Evolutionary conservation across 306 rosid genomes (phyloP).

Genomic region (Arachis stenosperma): DNA sequence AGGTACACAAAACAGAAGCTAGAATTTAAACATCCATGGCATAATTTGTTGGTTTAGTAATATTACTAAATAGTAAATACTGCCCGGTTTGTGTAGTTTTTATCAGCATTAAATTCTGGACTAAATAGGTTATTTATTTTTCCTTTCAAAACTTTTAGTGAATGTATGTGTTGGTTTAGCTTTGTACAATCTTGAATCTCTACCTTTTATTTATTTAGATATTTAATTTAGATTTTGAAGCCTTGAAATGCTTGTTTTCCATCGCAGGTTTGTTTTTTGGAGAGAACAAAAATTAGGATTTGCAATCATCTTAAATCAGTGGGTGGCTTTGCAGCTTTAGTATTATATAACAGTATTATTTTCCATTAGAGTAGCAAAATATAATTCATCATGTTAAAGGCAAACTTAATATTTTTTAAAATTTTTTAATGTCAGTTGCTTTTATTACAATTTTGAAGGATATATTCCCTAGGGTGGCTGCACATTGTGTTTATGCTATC

Average conservation of each 20-base stretch:
- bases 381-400: no score
- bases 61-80: background rate
- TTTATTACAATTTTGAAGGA: background rate
- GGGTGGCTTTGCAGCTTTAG: background rate
- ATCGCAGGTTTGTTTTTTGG: background rate
- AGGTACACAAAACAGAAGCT: no score
- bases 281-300: conserved; percentile 6
- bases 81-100: background rate
- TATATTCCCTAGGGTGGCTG: conserved; percentile 1
- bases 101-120: background rate
- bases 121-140: background rate
- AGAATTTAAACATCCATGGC: background rate
- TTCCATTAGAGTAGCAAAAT: background rate
- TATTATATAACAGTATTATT: background rate
- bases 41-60: background rate
- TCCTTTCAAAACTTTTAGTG: background rate
- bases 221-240: background rate
- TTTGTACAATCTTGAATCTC: conserved; percentile 9
- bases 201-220: no score
- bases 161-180: background rate
- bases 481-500: background rate
- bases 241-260: conserved; percentile 23
- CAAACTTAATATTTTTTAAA: no score
- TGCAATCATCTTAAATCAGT: conserved; percentile 9
- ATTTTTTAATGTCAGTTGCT: no score